These are phyloP conservation scores for Metschnikowia colocasiae DNA, from an alignment of 805 yeast genomes.

Conservation along the genomic window DNA sequence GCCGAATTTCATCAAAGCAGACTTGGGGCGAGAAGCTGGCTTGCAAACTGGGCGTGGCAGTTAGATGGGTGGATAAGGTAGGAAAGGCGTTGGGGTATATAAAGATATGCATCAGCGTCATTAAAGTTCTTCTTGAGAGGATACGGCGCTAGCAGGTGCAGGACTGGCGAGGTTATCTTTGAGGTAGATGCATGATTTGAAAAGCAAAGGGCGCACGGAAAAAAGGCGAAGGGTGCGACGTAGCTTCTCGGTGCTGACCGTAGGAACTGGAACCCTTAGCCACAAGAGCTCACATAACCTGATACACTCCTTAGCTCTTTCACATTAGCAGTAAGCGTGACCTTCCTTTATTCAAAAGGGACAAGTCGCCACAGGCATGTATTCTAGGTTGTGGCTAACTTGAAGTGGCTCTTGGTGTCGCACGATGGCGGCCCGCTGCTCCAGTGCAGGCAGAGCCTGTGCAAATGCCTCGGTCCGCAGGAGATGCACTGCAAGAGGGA, in stretches of 20 bases:
- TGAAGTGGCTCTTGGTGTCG: neutral
- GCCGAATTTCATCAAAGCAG: slow-evolving; percentile 74
- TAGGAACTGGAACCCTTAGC: neutral
- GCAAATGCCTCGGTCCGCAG: slow-evolving; percentile 4
- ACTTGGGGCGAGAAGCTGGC: neutral
- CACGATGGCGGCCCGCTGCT: neutral
- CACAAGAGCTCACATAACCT: too few relatives aligned
- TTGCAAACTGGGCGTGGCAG: neutral
- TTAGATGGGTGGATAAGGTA: neutral
- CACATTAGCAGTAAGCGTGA: too few relatives aligned
- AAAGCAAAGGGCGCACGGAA: neutral
- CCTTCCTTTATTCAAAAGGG: too few relatives aligned
- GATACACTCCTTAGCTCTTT: too few relatives aligned
- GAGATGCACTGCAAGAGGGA: neutral
- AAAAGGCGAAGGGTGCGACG: neutral
- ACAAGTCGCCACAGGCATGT: too few relatives aligned
- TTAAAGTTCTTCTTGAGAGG: neutral
- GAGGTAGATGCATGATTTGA: neutral
- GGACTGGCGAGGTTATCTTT: neutral
- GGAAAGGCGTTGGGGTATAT: neutral
- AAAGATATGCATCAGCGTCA: neutral
- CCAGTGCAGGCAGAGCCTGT: neutral
- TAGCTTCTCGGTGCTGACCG: neutral
- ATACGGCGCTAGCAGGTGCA: neutral
- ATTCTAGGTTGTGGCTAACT: too few relatives aligned